phyloP scores from a whole-genome alignment of 1,139 yeast species.

The Kurtzmaniella natalensis region DNA sequence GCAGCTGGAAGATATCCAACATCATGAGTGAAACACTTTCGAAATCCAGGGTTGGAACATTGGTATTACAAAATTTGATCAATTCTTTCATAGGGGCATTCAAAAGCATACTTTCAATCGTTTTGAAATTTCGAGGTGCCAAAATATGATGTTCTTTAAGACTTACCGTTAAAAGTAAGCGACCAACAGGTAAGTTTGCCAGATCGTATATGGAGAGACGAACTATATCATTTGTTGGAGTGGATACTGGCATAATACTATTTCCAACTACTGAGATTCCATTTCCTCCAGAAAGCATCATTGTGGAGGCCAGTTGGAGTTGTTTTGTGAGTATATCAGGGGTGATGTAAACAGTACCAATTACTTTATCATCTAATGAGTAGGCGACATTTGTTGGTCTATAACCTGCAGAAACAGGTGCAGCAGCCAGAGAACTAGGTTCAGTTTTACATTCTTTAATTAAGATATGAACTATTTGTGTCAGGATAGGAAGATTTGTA shows the following conservation, averaged over 20 bases:
- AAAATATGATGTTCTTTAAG: conserved; percentile 57
- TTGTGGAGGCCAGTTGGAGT: conserved; percentile 30
- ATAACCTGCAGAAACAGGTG: conserved; percentile 7
- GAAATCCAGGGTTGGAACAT: conserved; percentile 43
- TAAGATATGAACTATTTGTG: conserved; percentile 49
- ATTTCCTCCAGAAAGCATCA: conserved; percentile 22
- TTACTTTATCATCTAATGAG: conserved; percentile 28
- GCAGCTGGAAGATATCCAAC: conserved; percentile 61
- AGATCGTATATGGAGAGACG: conserved; percentile 39
- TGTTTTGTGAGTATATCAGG: conserved; percentile 49
- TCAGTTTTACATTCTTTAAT: conserved; percentile 33
- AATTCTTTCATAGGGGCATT: conserved; percentile 50
- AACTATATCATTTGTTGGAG: conserved; percentile 31
- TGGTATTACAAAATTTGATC: conserved; percentile 41
- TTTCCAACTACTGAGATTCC: conserved; percentile 20
- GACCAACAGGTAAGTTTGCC: conserved; percentile 49
- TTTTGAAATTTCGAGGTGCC: conserved; percentile 52
- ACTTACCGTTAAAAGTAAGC: conserved; percentile 50
- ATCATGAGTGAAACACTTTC: conserved; percentile 52
- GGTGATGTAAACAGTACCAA: conserved; percentile 55
- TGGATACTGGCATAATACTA: conserved; percentile 7
- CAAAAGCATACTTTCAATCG: conserved; percentile 55
- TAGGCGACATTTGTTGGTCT: conserved; percentile 10
- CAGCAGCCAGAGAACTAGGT: conserved; percentile 12
- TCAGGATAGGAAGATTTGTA: conserved; percentile 52